Percentiles rank a stretch among this genome's conserved stretches.
Conservation (phyloP, 2,329 filamentous ascomycete species). For the Stemphylium lycopersici region DNA sequence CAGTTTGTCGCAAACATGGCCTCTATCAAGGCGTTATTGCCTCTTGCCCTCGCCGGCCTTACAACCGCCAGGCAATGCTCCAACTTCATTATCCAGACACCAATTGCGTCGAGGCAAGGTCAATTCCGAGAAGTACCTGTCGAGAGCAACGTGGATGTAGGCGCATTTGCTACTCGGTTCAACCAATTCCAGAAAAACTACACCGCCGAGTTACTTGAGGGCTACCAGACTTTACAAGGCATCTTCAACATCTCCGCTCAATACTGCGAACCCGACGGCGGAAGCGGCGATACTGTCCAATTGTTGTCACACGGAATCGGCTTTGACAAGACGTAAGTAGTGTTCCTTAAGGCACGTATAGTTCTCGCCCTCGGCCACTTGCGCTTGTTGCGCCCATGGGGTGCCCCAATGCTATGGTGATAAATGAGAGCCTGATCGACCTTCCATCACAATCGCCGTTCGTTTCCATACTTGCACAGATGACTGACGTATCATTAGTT, state of each 20-base stretch:
- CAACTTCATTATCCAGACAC: conserved; percentile 63
- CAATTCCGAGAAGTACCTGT: conserved; percentile 59
- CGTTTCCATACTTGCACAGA: no score
- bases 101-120: conserved; percentile 61
- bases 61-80: conserved; percentile 46
- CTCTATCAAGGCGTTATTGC: conserved; percentile 13
- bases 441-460: no score
- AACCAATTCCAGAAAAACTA: conserved; percentile 51
- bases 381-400: no score
- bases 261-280: conserved; percentile 63
- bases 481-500: conserved; percentile 44
- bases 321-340: conserved; percentile 56
- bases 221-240: conserved; percentile 58
- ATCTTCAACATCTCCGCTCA: conserved; percentile 65
- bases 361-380: no score
- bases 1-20: conserved; percentile 11
- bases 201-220: conserved; percentile 53
- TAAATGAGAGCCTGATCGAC: no score
- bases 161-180: conserved; percentile 55
- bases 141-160: conserved; percentile 61
- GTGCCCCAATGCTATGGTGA: no score
- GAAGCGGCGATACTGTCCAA: conserved; percentile 48
- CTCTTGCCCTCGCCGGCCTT: conserved; percentile 27
- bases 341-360: not conserved
- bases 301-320: conserved; percentile 62